Conservation (phyloP, 2,329 filamentous ascomycete species). For the Ceratocystis alfenasii region DNA sequence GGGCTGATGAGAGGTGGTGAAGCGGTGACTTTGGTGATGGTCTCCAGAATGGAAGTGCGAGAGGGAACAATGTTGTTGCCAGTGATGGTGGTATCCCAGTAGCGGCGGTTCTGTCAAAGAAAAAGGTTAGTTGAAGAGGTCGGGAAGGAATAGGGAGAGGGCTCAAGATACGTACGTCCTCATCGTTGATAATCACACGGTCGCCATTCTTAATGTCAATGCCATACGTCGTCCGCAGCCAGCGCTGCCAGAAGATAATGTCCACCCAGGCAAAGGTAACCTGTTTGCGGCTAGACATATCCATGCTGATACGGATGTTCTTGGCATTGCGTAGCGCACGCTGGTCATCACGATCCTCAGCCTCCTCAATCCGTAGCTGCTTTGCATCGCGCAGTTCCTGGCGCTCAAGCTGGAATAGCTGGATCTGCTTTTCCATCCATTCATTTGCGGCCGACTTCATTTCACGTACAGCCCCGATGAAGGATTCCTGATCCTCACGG, state of each 20-base stretch:
- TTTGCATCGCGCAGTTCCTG: constrained; percentile 91
- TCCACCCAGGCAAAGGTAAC: constrained; percentile 97
- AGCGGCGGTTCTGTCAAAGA: constrained; percentile 61
- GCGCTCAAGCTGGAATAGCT: constrained; percentile 81
- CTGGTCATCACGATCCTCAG: constrained; percentile 83
- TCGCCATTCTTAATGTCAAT: constrained; percentile 81
- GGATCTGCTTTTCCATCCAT: constrained; percentile 95
- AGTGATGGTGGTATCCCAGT: constrained; percentile 86
- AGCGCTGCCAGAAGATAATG: constrained; percentile 92
- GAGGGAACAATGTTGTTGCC: constrained; percentile 83
- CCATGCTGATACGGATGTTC: constrained; percentile 82
- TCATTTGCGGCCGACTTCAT: constrained; percentile 92
- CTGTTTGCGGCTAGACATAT: constrained; percentile 73
- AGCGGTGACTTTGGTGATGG: constrained; percentile 57
- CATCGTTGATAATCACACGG: constrained; percentile 89
- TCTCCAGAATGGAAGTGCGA: constrained; percentile 82
- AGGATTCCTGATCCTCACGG: constrained; percentile 66
- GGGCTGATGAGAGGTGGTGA: constrained; percentile 59
- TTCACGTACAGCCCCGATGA: constrained; percentile 66
- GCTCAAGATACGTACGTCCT: constrained; percentile 58
- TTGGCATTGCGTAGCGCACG: constrained; percentile 78
- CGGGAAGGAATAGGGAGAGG: background rate
- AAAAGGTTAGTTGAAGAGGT: background rate
- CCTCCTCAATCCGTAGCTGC: constrained; percentile 90
- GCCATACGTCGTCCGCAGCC: constrained; percentile 90